Evolutionary conservation across 306 rosid species (phyloP).

Genomic region (Corylus heterophylla): DNA sequence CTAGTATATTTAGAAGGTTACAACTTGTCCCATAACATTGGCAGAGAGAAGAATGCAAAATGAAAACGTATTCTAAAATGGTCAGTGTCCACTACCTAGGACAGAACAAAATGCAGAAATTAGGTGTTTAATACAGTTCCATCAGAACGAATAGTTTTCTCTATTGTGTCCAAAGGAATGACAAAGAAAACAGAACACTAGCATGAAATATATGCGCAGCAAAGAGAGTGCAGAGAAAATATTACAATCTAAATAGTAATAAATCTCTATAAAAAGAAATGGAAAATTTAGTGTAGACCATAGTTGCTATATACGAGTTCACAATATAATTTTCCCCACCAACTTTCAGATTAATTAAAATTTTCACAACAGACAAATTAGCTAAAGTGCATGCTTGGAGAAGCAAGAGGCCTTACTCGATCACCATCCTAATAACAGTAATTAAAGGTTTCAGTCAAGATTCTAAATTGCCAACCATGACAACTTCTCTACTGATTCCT

Average conservation of each 20-base stretch:
- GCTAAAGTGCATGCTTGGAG: background rate
- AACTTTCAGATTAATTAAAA: background rate
- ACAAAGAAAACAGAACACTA: background rate
- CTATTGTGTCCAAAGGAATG: background rate
- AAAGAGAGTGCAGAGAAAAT: background rate
- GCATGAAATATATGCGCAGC: background rate
- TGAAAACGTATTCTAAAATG: background rate
- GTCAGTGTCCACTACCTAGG: background rate
- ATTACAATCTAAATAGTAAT: too few species aligned
- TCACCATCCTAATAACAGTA: background rate
- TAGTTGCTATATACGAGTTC: background rate
- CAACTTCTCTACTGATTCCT: background rate
- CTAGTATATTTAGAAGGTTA: conserved; percentile 1
- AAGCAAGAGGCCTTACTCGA: background rate
- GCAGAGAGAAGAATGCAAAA: background rate
- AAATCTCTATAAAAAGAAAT: background rate
- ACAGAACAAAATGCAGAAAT: background rate
- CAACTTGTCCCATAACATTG: conserved; percentile 12
- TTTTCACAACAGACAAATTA: background rate
- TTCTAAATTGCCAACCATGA: background rate
- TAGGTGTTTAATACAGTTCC: background rate
- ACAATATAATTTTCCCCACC: background rate
- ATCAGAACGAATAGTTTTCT: background rate
- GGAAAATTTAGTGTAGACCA: too few species aligned
- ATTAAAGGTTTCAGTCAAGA: background rate